Base-by-base conservation (phyloP, 768 basidiomycete genomes). In the Boletus bicolor region DNA sequence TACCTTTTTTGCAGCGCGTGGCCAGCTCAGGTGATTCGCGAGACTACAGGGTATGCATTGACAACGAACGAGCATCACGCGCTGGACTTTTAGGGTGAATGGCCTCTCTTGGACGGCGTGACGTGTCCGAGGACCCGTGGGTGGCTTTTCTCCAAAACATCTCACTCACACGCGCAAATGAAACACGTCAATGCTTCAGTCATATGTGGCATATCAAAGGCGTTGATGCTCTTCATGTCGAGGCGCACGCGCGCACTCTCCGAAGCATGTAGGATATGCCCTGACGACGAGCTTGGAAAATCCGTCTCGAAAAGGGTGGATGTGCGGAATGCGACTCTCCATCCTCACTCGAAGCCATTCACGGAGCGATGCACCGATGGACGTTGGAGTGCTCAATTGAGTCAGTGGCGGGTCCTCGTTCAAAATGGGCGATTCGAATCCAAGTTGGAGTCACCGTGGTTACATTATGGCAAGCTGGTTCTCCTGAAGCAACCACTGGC, bases 51-150 rank as follows among this genome's bases (percentile, higher is more conserved):
- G 54, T 38, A 42, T 36, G 36, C 48, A 32, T 45, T 21, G 26
- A 34, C 45, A n/a, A 44, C 60, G 49, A 49, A 57, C 54, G n/a
- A 47, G 21, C 28, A 28, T 49, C 48, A 39, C 37, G 17, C 44
- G 35, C 59, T 57, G 49, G 36, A 24, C 21, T 28, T 30, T 38
- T 14, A n/a, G 21, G 17, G 34, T 34, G 24, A 36, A 26, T 10
- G 10, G 10, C 56, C 36, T 24, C 45, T 24, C 30, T 45, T 15
- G 19, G 50, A 4, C 50, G 19, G 26, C 4, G 10, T 35, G 42
- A 48, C 45, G 54, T 57, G 34, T 65, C 59, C 66, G 60, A 65
- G 65, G 57, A 57, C 50, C 44, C 56, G 45, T 17, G 44, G 44
- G n/a, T 32, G 17, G 14, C 28, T 7, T 8, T 4, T 19, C 11